Evolutionary conservation across 2,329 filamentous ascomycete species (phyloP).

Genomic region (Talaromyces sp.): DNA sequence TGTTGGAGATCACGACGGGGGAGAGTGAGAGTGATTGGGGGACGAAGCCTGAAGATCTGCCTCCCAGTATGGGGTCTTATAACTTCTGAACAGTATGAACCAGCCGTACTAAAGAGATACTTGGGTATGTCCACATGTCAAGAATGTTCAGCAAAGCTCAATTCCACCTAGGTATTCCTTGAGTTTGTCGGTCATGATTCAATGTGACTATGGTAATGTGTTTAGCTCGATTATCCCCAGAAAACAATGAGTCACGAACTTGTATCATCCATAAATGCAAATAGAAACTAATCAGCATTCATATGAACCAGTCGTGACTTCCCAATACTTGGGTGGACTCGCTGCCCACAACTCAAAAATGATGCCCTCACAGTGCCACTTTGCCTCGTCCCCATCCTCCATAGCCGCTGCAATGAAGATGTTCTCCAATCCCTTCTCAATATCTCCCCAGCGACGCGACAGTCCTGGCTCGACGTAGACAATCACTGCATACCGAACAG

Average conservation of each 20-base stretch:
- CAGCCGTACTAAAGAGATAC: no score
- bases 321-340: neutral
- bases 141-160: neutral
- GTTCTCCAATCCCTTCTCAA: neutral
- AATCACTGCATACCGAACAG: neutral
- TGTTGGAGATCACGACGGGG: conserved; percentile 57
- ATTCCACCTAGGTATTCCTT: neutral
- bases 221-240: neutral
- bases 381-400: neutral
- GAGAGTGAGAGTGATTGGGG: conserved; percentile 62
- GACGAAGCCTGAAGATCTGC: conserved; percentile 51
- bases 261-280: neutral
- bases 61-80: conserved; percentile 47
- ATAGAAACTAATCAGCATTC: neutral
- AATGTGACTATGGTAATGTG: neutral
- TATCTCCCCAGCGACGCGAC: neutral
- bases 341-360: neutral
- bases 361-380: conserved; percentile 2
- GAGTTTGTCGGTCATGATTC: neutral
- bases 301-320: neutral
- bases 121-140: neutral
- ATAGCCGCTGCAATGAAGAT: conserved; percentile 2
- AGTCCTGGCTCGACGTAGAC: conserved; percentile 1
- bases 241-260: neutral
- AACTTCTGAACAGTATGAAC: conserved; percentile 2